Percentiles rank a stretch among this genome's conserved stretches.
These are phyloP conservation scores for Allomyces arbusculus DNA, from an alignment of 192 early-diverging fungal genomes.

Conservation along the genomic window DNA sequence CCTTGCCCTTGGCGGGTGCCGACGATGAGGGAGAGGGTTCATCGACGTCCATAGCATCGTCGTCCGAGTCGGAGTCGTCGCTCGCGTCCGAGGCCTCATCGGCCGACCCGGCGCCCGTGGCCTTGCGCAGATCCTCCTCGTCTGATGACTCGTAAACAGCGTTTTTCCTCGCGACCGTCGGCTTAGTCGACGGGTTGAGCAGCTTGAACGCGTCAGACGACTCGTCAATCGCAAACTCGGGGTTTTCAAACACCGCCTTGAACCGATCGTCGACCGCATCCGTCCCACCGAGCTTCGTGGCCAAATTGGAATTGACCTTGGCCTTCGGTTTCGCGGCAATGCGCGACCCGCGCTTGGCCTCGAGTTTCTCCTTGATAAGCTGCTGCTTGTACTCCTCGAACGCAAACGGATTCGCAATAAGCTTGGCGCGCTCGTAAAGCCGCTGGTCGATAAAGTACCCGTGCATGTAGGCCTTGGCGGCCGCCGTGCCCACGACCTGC, in stretches of 20 bases:
- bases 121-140: conserved; percentile 1
- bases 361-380: conserved; percentile 57
- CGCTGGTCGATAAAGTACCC: conserved; percentile 94
- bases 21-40: background rate
- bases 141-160: background rate
- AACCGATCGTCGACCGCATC: conserved; percentile 59
- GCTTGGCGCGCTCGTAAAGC: conserved; percentile 84
- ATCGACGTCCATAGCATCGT: background rate
- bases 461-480: conserved; percentile 95
- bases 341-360: conserved; percentile 63
- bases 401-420: conserved; percentile 89
- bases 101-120: background rate
- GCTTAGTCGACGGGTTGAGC: conserved; percentile 21
- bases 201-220: conserved; percentile 58
- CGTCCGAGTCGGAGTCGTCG: background rate
- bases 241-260: conserved; percentile 65
- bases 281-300: conserved; percentile 37
- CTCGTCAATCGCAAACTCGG: conserved; percentile 80
- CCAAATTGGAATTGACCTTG: conserved; percentile 78
- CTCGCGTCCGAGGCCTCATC: background rate
- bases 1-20: background rate
- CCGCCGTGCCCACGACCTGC: conserved; percentile 75
- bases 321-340: conserved; percentile 72
- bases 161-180: conserved; percentile 4
- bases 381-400: conserved; percentile 76